Conservation (phyloP, 2,329 filamentous ascomycete species). For the Clarireedia homoeocarpa region DNA sequence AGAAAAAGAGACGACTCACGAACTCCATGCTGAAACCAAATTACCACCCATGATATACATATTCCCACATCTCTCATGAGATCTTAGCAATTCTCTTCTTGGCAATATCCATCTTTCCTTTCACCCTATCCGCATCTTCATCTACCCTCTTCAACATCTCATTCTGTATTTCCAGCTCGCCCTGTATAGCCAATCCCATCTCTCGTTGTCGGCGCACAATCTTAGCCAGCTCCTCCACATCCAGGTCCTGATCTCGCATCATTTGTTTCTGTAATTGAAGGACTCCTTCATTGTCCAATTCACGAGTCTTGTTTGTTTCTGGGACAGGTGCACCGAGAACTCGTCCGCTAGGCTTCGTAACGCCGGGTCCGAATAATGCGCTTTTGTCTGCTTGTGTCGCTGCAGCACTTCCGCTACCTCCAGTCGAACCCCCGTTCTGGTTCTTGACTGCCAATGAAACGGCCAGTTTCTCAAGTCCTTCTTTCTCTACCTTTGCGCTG, state of each 20-base stretch:
- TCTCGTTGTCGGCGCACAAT: constrained; percentile 67
- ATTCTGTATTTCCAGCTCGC: constrained; percentile 65
- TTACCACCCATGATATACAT: background rate
- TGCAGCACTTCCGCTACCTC: constrained; percentile 12
- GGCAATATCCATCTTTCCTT: constrained; percentile 64
- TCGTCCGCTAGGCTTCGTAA: constrained; percentile 42
- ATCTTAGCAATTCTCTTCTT: constrained; percentile 65
- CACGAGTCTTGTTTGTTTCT: constrained; percentile 69
- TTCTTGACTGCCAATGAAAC: constrained; percentile 46
- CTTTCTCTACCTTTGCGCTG: constrained; percentile 63
- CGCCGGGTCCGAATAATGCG: constrained; percentile 37
- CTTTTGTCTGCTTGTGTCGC: constrained; percentile 34
- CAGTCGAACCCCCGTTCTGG: constrained; percentile 22
- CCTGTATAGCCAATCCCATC: constrained; percentile 69
- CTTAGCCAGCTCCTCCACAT: constrained; percentile 59
- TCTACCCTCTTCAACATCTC: constrained; percentile 61
- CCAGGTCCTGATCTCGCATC: constrained; percentile 67
- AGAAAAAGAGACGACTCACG: background rate
- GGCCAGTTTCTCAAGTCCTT: constrained; percentile 66
- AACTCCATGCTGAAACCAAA: constrained; percentile 14
- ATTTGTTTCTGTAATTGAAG: constrained; percentile 66
- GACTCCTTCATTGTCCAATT: constrained; percentile 69
- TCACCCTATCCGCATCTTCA: constrained; percentile 56
- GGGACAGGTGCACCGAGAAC: constrained; percentile 65
- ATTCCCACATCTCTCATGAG: constrained; percentile 7